Percentiles rank a stretch among this genome's conserved stretches.
Evolutionary conservation across 441 rosid species (phyloP).

Genomic region (Pelargonium cotyledonis): DNA sequence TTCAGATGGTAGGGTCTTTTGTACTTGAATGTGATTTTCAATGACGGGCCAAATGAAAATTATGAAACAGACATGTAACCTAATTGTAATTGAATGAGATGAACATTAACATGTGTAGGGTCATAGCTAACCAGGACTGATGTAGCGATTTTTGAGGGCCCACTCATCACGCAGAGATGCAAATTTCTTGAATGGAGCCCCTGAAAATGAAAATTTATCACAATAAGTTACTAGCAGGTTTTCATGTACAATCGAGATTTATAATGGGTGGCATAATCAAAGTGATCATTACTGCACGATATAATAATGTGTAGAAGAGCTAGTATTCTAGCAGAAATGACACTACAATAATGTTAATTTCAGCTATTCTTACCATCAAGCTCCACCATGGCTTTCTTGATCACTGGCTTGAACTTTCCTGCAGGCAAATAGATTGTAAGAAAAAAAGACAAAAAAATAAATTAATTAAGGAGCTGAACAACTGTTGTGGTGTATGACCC

Average conservation of each 20-base stretch:
- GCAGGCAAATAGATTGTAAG: no score
- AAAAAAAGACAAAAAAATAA: background rate
- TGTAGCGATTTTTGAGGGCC: constrained; percentile 73
- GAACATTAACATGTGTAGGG: no score
- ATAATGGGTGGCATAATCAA: no score
- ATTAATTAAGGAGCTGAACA: background rate
- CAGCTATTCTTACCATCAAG: constrained; percentile 55
- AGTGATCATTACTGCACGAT: no score
- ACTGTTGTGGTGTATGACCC: no score
- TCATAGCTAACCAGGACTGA: constrained; percentile 75
- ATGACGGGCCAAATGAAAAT: no score
- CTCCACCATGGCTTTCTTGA: constrained; percentile 99
- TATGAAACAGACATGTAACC: no score
- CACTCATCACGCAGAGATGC: constrained; percentile 70
- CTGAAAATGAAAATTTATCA: no score
- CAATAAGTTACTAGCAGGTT: no score
- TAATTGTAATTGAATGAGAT: no score
- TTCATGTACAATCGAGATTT: no score
- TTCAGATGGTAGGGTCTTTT: no score
- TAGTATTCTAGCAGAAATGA: background rate
- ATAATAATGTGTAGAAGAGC: background rate
- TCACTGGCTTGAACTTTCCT: constrained; percentile 95
- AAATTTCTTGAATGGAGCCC: constrained; percentile 85
- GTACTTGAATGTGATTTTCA: background rate
- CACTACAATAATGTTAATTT: background rate